Percentiles rank a stretch among this genome's conserved stretches.
phyloP scores from a whole-genome alignment of 352 stramenopile species.

The Porosira glacialis region DNA sequence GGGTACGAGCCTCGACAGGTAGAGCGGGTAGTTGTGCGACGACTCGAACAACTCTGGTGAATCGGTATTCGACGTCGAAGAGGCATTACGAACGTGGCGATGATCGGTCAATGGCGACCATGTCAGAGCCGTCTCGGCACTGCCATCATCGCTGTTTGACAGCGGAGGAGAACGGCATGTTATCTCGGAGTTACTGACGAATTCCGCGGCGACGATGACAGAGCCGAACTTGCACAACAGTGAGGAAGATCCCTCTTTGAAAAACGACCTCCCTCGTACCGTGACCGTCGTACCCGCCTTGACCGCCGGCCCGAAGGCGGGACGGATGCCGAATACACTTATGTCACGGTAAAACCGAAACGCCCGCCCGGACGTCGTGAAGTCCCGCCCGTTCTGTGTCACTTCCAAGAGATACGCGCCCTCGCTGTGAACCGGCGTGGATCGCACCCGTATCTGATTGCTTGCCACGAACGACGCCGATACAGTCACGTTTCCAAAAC shows the following conservation, averaged over 20 bases:
- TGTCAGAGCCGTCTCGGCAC: too few relatives aligned
- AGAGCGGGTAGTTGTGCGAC: conserved; percentile 83
- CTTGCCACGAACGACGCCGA: conserved; percentile 76
- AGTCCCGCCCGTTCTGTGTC: conserved; percentile 90
- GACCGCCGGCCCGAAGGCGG: conserved; percentile 85
- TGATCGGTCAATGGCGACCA: too few relatives aligned
- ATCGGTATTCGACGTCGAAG: too few relatives aligned
- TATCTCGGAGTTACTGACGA: conserved; percentile 83
- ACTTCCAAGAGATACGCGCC: conserved; percentile 85
- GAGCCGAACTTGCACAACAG: conserved; percentile 87
- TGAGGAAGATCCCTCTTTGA: conserved; percentile 84
- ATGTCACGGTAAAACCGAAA: conserved; percentile 87
- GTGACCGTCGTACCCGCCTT: conserved; percentile 84
- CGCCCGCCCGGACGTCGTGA: conserved; percentile 69
- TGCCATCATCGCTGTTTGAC: too few relatives aligned
- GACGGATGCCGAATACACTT: conserved; percentile 80
- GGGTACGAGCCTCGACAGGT: conserved; percentile 82
- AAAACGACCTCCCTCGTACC: conserved; percentile 85
- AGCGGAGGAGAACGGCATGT: conserved; percentile 83
- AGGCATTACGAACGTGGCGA: too few relatives aligned
- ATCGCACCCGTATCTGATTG: conserved; percentile 78
- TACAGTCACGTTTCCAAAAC: conserved; percentile 83
- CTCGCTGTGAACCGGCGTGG: conserved; percentile 77
- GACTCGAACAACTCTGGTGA: conserved; percentile 17
- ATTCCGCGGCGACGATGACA: conserved; percentile 83